Evolutionary conservation across 2,329 filamentous ascomycete genomes (phyloP).

Genomic region (Trichoderma sp.): DNA sequence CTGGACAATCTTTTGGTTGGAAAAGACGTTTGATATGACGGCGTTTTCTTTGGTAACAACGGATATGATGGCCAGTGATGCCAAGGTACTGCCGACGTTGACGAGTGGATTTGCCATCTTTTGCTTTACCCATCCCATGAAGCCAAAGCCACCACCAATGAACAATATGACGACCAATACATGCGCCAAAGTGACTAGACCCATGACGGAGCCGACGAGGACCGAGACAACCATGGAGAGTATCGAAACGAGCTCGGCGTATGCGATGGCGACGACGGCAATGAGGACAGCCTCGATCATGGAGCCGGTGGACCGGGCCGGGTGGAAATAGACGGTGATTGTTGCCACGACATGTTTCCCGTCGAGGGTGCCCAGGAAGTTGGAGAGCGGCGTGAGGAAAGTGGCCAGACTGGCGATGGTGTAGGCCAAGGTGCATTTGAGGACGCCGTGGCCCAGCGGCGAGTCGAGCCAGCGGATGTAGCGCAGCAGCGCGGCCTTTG

Average conservation of each 20-base stretch:
- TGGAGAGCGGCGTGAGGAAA: constrained; percentile 67
- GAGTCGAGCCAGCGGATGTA: constrained; percentile 56
- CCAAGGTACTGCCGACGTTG: constrained; percentile 76
- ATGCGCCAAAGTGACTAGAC: constrained; percentile 69
- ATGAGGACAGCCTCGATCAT: constrained; percentile 80
- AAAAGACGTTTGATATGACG: constrained; percentile 73
- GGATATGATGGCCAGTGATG: constrained; percentile 79
- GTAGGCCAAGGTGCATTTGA: constrained; percentile 87
- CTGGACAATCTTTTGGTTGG: constrained; percentile 49
- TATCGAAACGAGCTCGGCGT: constrained; percentile 63
- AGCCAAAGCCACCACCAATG: constrained; percentile 75
- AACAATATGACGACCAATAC: constrained; percentile 74
- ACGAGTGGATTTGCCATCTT: constrained; percentile 70
- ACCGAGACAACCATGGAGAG: constrained; percentile 80
- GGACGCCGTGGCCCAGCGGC: constrained; percentile 67
- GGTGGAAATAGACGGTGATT: constrained; percentile 88
- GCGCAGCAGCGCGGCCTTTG: constrained; percentile 7
- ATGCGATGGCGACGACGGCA: constrained; percentile 70
- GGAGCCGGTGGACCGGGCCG: constrained; percentile 74
- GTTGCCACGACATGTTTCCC: constrained; percentile 89
- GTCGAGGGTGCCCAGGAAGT: constrained; percentile 74
- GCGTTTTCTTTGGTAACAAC: constrained; percentile 83
- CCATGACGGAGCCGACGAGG: constrained; percentile 63
- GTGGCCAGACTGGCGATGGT: constrained; percentile 78
- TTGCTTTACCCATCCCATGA: constrained; percentile 80